These are phyloP conservation scores for Brassica juncea DNA, from an alignment of 345 rosid species.

Conservation along the genomic window DNA sequence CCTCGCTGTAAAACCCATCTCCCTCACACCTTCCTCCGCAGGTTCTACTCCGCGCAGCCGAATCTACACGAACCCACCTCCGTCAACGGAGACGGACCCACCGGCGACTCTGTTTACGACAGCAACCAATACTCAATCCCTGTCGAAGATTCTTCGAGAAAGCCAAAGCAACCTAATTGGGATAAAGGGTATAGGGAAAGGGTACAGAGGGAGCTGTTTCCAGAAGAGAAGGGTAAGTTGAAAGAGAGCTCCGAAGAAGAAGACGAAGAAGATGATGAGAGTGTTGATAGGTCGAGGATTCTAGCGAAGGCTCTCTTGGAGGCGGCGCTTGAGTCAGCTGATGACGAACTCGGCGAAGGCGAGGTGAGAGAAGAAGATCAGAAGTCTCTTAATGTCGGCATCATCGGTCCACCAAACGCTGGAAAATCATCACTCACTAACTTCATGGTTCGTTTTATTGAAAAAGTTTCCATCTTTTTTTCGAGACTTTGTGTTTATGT, in stretches of 20 bases:
- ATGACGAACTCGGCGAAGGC: constrained; percentile 58
- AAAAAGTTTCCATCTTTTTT: not conserved
- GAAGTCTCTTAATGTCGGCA: constrained; percentile 86
- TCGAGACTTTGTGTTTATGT: not conserved
- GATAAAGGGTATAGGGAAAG: constrained; percentile 61
- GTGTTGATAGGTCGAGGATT: constrained; percentile 50
- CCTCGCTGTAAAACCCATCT: constrained; percentile 26
- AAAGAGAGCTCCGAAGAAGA: constrained; percentile 3
- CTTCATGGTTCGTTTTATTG: constrained; percentile 54
- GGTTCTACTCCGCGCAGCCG: constrained; percentile 66
- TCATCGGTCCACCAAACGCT: constrained; percentile 94
- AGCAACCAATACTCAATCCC: constrained; percentile 55
- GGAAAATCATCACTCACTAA: constrained; percentile 91
- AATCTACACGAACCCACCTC: constrained; percentile 42
- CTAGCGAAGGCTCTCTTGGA: constrained; percentile 74
- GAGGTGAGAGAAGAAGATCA: constrained; percentile 87
- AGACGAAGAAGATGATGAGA: constrained; percentile 51
- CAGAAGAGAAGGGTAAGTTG: constrained; percentile 42
- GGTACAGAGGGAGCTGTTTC: constrained; percentile 57
- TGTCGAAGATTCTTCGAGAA: constrained; percentile 12
- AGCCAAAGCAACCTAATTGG: constrained; percentile 56
- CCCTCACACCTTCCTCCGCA: constrained; percentile 32
- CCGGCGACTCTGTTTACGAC: constrained; percentile 58
- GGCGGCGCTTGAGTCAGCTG: constrained; percentile 70
- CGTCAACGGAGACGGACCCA: constrained; percentile 39